Evolutionary conservation across 306 rosid genomes (phyloP), one percentile per base, ranked within the genome.

Genomic region (Cicer chorassanicum): DNA sequence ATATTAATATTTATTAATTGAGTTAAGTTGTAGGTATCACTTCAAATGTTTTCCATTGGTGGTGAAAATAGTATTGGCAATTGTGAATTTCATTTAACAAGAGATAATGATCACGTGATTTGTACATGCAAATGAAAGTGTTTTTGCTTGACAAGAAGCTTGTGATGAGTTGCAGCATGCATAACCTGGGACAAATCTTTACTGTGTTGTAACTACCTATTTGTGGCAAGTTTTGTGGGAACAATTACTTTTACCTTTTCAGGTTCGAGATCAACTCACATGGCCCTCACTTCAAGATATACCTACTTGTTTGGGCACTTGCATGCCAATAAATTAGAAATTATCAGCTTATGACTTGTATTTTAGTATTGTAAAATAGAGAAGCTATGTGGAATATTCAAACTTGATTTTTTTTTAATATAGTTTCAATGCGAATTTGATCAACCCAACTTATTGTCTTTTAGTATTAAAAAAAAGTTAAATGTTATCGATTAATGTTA

Each of bases 251-350:
- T 7, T 60, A 60, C 43, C 43, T 60, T 60, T 60, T 60, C 10
- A 60, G 44, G 44, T 60, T 60, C 18, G 19, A 60, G 43, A 12
- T 9, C 42, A 59, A 59, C 11, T 60, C 18, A 60, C 65, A 60
- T 34, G 65, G 43, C 11, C 18, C 34, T 60, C 43, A 60, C 42
- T 60, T 60, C 44, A 60, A 34, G 65, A 13, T 60, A 60, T 60
- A 60, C 65, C 65, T 60, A 60, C 65, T 29, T 16, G 5, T 59
- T 59, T 59, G 15, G 42, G 40, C 65, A 59, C 65, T 59, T 60
- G 15, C 65, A 29, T 29, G 65, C 65, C 38, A 56, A 2, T 21
- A 59, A 59, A 59, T 59, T 11, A 41, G 65, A 59, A 4, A 24
- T 24, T 21, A 14, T 56, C 40, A 56, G 8, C 13, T 54, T 54